These are phyloP conservation scores for Solanum tarijense DNA, from an alignment of 257 asterid genomes.

Conservation along the genomic window DNA sequence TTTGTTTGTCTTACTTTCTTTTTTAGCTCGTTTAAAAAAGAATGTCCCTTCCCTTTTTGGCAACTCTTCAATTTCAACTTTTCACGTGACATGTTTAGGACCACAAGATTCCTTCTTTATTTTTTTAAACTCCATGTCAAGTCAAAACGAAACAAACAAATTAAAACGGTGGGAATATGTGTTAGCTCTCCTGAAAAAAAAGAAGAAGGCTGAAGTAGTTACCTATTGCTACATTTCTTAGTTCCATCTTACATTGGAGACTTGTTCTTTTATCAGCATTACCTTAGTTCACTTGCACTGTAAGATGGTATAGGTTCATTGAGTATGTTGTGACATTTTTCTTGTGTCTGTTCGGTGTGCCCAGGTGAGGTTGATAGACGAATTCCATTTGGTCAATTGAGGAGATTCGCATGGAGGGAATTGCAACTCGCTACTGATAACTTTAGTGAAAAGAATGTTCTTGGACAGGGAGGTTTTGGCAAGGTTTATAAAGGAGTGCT, in stretches of 20 bases:
- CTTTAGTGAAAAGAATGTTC: conserved; percentile 78
- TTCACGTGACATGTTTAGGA: not conserved
- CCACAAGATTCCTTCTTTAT: not conserved
- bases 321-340: not conserved
- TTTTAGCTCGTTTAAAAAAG: not conserved
- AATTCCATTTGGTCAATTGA: conserved; percentile 86
- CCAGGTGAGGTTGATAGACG: conserved; percentile 89
- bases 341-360: not conserved
- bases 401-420: conserved; percentile 91
- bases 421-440: conserved; percentile 80
- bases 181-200: not conserved
- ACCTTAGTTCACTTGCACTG: not conserved
- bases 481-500: conserved; percentile 88
- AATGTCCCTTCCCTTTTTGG: not conserved
- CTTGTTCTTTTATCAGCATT: not conserved
- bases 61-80: not conserved
- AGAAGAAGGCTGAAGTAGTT: not conserved
- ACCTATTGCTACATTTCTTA: not conserved
- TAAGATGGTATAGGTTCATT: not conserved
- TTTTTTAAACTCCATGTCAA: not conserved
- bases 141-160: not conserved
- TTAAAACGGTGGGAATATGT: not conserved
- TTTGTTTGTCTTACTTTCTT: not conserved
- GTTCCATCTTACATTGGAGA: not conserved
- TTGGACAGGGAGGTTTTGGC: conserved; percentile 98